Conservation (phyloP, 176 grass and related monocot species). For the Tillandsia leiboldiana region DNA sequence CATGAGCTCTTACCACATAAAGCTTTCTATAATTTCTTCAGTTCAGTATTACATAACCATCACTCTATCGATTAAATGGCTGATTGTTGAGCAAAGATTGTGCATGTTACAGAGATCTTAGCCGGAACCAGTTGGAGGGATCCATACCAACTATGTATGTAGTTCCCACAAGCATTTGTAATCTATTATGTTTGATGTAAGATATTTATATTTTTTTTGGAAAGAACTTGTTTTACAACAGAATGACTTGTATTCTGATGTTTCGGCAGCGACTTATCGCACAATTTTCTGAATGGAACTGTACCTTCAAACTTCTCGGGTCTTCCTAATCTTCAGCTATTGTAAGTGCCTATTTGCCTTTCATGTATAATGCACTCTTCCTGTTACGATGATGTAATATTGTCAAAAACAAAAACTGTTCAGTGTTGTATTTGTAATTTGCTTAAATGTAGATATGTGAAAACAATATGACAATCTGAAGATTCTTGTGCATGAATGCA, state of each 20-base stretch:
- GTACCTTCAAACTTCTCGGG: constrained; percentile 61
- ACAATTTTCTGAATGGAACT: constrained; percentile 66
- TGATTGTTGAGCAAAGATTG: constrained; percentile 9
- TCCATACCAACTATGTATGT: constrained; percentile 75
- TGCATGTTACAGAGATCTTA: constrained; percentile 88
- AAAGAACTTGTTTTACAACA: background rate
- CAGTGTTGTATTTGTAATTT: background rate
- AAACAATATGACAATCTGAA: background rate
- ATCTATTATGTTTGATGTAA: background rate
- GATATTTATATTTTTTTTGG: background rate
- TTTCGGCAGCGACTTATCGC: constrained; percentile 54
- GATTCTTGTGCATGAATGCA: background rate
- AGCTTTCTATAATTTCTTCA: background rate
- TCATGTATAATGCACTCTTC: constrained; percentile 11
- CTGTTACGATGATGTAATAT: background rate
- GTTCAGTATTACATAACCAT: background rate
- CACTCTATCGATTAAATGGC: background rate
- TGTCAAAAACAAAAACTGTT: background rate
- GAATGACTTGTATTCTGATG: background rate
- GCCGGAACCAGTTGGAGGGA: constrained; percentile 80
- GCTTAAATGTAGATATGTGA: background rate
- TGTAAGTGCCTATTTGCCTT: constrained; percentile 44
- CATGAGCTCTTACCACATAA: background rate
- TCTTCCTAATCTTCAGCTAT: constrained; percentile 58
- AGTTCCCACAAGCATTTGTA: background rate